phyloP scores from a whole-genome alignment of 83 land plant genomes.

The Diphasiastrum complanatum region DNA sequence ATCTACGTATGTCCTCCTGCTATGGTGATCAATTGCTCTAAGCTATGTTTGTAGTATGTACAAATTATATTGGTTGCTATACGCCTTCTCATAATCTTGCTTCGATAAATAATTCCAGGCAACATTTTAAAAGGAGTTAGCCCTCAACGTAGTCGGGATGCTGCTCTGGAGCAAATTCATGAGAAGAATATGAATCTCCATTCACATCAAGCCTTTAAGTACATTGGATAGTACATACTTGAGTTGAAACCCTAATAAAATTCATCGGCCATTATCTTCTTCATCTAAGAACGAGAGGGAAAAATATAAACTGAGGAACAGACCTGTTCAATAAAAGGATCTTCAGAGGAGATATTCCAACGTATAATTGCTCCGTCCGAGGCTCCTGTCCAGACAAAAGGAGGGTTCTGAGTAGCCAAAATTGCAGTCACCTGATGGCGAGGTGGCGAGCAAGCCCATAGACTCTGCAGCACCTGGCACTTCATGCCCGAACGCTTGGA shows the following conservation, averaged over 20 bases:
- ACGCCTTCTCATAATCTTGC: too few relatives aligned
- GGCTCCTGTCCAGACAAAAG: constrained; percentile 28
- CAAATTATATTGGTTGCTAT: too few relatives aligned
- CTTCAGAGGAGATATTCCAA: constrained; percentile 10
- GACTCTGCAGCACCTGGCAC: constrained; percentile 18
- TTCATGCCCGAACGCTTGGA: too few relatives aligned
- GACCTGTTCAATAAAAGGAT: constrained; percentile 7
- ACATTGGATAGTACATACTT: neutral
- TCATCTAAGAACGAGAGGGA: neutral
- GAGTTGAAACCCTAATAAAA: neutral
- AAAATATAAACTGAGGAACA: neutral
- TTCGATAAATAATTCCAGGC: too few relatives aligned
- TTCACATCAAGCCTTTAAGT: neutral
- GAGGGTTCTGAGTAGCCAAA: constrained; percentile 4
- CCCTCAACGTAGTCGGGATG: neutral
- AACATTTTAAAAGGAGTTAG: neutral
- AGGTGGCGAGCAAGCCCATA: constrained; percentile 17
- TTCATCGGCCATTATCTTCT: neutral
- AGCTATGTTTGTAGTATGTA: too few relatives aligned
- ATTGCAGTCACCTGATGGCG: constrained; percentile 13
- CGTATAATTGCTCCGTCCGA: constrained; percentile 17
- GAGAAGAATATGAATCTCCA: neutral
- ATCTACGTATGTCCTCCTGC: too few relatives aligned
- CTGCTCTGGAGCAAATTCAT: neutral
- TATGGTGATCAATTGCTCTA: too few relatives aligned